Conservation (phyloP, 176 grass and related monocot species). For the Microstegium vimineum region DNA sequence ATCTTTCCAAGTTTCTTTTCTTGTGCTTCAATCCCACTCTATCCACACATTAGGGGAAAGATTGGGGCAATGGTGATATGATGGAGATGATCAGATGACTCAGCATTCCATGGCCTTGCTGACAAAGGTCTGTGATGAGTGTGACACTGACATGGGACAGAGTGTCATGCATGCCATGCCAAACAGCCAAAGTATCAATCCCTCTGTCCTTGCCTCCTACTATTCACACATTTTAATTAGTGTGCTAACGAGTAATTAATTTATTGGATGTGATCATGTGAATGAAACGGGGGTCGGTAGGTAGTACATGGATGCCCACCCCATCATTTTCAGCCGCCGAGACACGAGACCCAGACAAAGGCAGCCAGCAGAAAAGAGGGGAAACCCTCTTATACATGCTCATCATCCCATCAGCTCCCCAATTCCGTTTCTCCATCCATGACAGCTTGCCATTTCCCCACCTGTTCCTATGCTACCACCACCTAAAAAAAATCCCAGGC, state of each 20-base stretch:
- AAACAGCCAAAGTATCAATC: neutral
- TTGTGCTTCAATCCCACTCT: slow-evolving; percentile 9
- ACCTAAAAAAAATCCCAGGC: slow-evolving; percentile 16
- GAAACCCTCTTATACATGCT: neutral
- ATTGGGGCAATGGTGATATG: neutral
- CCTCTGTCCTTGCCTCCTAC: neutral
- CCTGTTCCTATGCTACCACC: slow-evolving; percentile 5
- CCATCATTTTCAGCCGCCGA: slow-evolving; percentile 31
- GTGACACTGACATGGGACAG: slow-evolving; percentile 6
- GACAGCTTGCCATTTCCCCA: neutral
- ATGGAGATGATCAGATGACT: no score
- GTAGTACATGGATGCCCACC: neutral
- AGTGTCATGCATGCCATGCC: neutral
- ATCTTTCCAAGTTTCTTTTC: neutral
- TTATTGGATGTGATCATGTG: neutral
- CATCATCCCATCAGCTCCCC: slow-evolving; percentile 25
- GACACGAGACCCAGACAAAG: neutral
- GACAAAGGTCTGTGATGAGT: neutral
- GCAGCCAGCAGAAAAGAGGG: neutral
- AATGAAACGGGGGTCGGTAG: neutral
- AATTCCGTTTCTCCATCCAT: neutral
- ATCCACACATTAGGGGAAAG: neutral
- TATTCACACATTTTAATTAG: neutral
- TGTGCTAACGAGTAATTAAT: neutral
- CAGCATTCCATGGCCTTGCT: no score